Evolutionary conservation across 768 basidiomycete genomes (phyloP).

Genomic region (Leccinum variicolor): DNA sequence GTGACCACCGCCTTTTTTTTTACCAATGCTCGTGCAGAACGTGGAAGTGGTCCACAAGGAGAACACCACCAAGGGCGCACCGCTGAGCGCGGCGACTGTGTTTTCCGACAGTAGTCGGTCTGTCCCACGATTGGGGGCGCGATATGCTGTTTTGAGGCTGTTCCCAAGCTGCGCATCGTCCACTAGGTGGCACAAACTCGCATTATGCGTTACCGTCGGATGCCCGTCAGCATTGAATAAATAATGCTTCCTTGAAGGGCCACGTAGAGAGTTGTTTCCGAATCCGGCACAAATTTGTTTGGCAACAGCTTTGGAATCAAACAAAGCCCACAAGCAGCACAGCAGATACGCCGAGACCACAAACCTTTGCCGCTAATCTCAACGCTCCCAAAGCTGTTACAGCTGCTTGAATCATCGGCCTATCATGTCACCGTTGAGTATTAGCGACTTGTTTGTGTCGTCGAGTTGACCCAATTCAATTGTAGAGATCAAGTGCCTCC

Average conservation of each 20-base stretch:
- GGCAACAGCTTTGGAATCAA: slow-evolving; percentile 25
- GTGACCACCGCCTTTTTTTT: neutral
- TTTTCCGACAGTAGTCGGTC: neutral
- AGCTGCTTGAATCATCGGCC: neutral
- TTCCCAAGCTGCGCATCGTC: neutral
- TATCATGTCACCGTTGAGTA: slow-evolving; percentile 32
- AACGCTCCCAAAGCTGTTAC: neutral
- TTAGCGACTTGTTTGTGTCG: slow-evolving; percentile 3
- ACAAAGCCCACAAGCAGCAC: slow-evolving; percentile 15
- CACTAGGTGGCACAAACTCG: neutral
- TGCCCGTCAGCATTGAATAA: neutral
- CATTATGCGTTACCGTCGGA: neutral
- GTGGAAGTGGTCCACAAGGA: neutral
- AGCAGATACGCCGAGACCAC: neutral
- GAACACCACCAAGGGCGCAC: neutral
- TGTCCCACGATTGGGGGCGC: neutral
- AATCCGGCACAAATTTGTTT: slow-evolving; percentile 22
- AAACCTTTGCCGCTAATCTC: neutral
- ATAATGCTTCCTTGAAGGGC: neutral
- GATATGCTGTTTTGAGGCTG: neutral
- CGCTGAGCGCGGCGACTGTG: neutral
- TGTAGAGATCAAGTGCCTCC: slow-evolving; percentile 25
- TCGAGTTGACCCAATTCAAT: slow-evolving; percentile 14
- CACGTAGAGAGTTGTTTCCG: neutral
- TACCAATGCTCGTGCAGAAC: neutral